A percentile compares a stretch with the other conserved stretches of the same genome.
Evolutionary conservation across 495 filamentous ascomycete species (phyloP).

Genomic region (Arthonia radiata): DNA sequence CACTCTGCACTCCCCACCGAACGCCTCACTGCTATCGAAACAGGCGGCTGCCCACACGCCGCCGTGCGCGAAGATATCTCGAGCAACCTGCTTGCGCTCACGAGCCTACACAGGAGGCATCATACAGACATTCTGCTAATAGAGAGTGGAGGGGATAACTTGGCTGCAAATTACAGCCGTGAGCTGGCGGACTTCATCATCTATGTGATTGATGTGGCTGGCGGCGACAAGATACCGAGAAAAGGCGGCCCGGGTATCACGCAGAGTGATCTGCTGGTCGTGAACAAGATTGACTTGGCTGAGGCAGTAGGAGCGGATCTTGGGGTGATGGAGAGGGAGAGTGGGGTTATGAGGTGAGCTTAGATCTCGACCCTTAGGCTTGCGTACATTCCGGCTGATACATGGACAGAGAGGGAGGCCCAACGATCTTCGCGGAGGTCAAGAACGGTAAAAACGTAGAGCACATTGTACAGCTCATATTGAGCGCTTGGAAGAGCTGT

Average conservation of each 20-base stretch:
- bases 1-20: slow-evolving; percentile 55
- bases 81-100: slow-evolving; percentile 76
- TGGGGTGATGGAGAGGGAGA: slow-evolving; percentile 83
- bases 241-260: slow-evolving; percentile 97
- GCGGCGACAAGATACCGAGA: slow-evolving; percentile 89
- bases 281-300: slow-evolving; percentile 93
- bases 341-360: slow-evolving; percentile 44
- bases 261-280: slow-evolving; percentile 69
- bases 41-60: slow-evolving; percentile 90
- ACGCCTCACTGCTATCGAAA: slow-evolving; percentile 89
- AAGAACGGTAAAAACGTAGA: slow-evolving; percentile 71
- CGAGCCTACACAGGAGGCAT: slow-evolving; percentile 59
- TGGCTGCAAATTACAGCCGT: slow-evolving; percentile 83
- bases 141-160: slow-evolving; percentile 84
- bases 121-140: slow-evolving; percentile 58
- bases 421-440: slow-evolving; percentile 91
- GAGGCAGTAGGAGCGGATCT: slow-evolving; percentile 80
- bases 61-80: slow-evolving; percentile 94
- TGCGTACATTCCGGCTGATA: slow-evolving; percentile 1
- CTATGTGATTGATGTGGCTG: slow-evolving; percentile 92
- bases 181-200: slow-evolving; percentile 94
- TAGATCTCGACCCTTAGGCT: neutral
- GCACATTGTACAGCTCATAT: slow-evolving; percentile 64
- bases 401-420: slow-evolving; percentile 43
- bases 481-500: slow-evolving; percentile 78